Evolutionary conservation across 2,329 filamentous ascomycete species (phyloP).

Genomic region (Stagonosporopsis vannaccii): DNA sequence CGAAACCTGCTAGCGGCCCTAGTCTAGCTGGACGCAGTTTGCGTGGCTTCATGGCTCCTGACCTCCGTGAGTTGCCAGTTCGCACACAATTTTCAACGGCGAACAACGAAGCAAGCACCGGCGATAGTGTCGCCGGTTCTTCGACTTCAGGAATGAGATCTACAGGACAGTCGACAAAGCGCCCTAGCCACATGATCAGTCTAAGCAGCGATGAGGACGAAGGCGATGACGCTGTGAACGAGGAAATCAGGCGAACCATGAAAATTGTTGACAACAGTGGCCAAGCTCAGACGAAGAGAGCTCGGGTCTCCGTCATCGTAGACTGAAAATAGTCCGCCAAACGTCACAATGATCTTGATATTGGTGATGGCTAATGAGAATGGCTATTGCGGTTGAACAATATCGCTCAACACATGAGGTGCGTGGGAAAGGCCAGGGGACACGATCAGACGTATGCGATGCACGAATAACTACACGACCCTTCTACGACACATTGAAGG

Average conservation of each 20-base stretch:
- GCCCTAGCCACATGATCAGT: conserved; percentile 13
- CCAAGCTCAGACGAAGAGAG: conserved; percentile 19
- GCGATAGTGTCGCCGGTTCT: not conserved
- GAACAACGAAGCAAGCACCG: not conserved
- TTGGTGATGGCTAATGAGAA: not conserved
- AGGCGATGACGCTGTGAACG: conserved; percentile 21
- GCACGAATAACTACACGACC: too few species aligned
- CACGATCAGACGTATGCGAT: too few species aligned
- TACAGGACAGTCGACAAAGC: conserved; percentile 16
- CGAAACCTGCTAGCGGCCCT: not conserved
- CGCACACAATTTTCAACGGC: not conserved
- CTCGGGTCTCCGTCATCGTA: conserved; percentile 30
- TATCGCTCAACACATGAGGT: not conserved
- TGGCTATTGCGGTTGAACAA: not conserved
- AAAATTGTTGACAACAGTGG: conserved; percentile 14
- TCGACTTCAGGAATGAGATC: conserved; percentile 1
- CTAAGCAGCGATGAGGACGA: conserved; percentile 25
- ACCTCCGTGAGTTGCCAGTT: conserved; percentile 6
- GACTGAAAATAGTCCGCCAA: conserved; percentile 11
- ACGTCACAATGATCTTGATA: not conserved
- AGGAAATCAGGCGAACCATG: conserved; percentile 23
- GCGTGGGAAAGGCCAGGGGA: not conserved
- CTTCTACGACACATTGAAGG: not conserved
- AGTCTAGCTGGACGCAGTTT: conserved; percentile 5
- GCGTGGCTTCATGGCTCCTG: conserved; percentile 32